These are phyloP conservation scores for Hypoxylon trugodes DNA, from an alignment of 495 filamentous ascomycete species.

Conservation along the genomic window DNA sequence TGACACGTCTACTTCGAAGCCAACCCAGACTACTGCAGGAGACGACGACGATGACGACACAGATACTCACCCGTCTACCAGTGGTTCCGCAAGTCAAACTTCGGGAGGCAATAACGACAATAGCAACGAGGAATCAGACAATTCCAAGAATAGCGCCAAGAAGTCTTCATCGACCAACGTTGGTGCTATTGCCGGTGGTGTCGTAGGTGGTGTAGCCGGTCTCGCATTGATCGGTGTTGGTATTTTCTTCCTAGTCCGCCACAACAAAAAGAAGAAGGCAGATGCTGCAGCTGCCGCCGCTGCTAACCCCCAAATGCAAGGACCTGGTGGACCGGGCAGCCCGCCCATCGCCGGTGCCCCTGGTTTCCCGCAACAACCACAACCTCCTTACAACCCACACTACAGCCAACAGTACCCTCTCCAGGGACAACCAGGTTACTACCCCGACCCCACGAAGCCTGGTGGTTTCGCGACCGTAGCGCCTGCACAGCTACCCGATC, in stretches of 20 bases:
- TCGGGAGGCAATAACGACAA: conserved; percentile 7
- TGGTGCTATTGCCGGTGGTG: conserved; percentile 59
- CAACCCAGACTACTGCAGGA: conserved; percentile 13
- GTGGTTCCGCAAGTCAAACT: background rate
- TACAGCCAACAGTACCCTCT: conserved; percentile 36
- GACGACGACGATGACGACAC: background rate
- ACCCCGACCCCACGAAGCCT: conserved; percentile 35
- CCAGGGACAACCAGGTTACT: conserved; percentile 28
- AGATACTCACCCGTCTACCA: background rate
- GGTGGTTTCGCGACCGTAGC: conserved; percentile 31
- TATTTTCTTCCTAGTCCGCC: conserved; percentile 49
- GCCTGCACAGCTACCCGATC: conserved; percentile 26
- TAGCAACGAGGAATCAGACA: conserved; percentile 3
- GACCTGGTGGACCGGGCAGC: conserved; percentile 3
- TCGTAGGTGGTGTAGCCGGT: conserved; percentile 56
- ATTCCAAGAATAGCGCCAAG: too few relatives aligned
- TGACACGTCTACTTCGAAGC: conserved; percentile 1
- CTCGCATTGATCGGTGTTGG: conserved; percentile 52
- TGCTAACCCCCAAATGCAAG: conserved; percentile 21
- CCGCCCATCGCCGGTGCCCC: conserved; percentile 1
- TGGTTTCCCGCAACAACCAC: background rate
- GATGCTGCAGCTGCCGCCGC: conserved; percentile 1
- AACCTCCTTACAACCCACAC: conserved; percentile 18
- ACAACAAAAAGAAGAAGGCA: conserved; percentile 44
- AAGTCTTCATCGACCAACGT: conserved; percentile 47